Evolutionary conservation across 148 eudicot species (phyloP).

Genomic region (Rhododendron vialii): DNA sequence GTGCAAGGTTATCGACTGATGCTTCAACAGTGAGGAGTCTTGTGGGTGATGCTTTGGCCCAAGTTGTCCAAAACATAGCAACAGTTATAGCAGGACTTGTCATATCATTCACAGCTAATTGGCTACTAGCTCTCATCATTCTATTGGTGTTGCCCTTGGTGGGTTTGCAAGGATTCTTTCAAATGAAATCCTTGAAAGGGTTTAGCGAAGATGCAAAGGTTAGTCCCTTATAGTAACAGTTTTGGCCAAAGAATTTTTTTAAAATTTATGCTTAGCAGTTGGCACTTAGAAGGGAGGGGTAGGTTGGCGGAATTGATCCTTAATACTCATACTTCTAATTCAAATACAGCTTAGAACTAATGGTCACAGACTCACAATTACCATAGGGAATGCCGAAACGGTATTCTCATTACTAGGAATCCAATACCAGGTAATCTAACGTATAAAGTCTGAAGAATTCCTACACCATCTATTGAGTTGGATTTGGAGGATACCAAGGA

Average conservation of each 20-base stretch:
- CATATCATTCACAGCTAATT: constrained; percentile 72
- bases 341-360: background rate
- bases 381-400: background rate
- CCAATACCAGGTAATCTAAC: background rate
- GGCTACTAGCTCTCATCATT: constrained; percentile 67
- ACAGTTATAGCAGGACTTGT: constrained; percentile 55
- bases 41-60: constrained; percentile 78
- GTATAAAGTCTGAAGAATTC: background rate
- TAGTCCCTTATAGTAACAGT: background rate
- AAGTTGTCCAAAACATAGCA: constrained; percentile 59
- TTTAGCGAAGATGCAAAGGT: constrained; percentile 86
- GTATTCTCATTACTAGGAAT: background rate
- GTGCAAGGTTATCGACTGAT: constrained; percentile 83
- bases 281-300: background rate
- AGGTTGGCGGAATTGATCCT: background rate
- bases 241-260: background rate
- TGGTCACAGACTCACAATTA: background rate
- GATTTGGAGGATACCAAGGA: background rate
- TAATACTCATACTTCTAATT: background rate
- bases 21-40: constrained; percentile 68
- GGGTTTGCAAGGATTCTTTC: constrained; percentile 55
- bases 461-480: background rate
- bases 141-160: constrained; percentile 55
- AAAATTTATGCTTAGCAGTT: background rate
- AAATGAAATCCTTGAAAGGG: constrained; percentile 54